Percentiles rank a stretch among this genome's conserved stretches.
phyloP scores from a whole-genome alignment of 805 yeast genomes.

The Wickerhamomyces pijperi region DNA sequence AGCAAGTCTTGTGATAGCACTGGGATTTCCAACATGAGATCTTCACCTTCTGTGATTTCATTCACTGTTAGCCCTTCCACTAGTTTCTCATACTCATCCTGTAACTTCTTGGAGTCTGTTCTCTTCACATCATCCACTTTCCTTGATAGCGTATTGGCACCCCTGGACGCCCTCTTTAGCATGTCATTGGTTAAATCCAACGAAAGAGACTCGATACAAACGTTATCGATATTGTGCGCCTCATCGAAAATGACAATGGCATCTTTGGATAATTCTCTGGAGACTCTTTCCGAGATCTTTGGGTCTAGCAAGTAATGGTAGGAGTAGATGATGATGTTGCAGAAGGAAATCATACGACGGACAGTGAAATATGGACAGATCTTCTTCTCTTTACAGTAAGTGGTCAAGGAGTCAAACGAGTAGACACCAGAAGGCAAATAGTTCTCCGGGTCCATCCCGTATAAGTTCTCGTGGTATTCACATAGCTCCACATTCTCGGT shows the following conservation, averaged over 20 bases:
- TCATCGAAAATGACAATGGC: constrained; percentile 94
- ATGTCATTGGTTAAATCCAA: constrained; percentile 88
- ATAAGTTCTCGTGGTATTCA: constrained; percentile 81
- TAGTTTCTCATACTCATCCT: constrained; percentile 81
- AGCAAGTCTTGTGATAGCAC: constrained; percentile 75
- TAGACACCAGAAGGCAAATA: constrained; percentile 88
- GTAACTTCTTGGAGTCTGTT: constrained; percentile 73
- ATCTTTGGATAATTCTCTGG: constrained; percentile 83
- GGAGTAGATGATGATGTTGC: constrained; percentile 90
- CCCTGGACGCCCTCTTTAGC: constrained; percentile 74
- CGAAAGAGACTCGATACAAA: constrained; percentile 90
- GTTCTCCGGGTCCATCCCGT: constrained; percentile 79
- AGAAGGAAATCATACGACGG: constrained; percentile 91
- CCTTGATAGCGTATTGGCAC: constrained; percentile 67
- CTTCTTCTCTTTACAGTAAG: constrained; percentile 65
- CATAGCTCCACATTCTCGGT: constrained; percentile 55
- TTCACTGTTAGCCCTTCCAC: constrained; percentile 84
- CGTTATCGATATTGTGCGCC: constrained; percentile 98
- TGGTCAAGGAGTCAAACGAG: constrained; percentile 76
- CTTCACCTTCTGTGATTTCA: constrained; percentile 54
- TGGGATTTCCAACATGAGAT: constrained; percentile 76
- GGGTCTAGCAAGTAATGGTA: constrained; percentile 96
- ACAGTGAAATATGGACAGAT: constrained; percentile 97
- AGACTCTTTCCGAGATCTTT: constrained; percentile 91
- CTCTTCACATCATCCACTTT: constrained; percentile 80